phyloP scores from a whole-genome alignment of 495 filamentous ascomycete species.

The Daldinia decipiens region DNA sequence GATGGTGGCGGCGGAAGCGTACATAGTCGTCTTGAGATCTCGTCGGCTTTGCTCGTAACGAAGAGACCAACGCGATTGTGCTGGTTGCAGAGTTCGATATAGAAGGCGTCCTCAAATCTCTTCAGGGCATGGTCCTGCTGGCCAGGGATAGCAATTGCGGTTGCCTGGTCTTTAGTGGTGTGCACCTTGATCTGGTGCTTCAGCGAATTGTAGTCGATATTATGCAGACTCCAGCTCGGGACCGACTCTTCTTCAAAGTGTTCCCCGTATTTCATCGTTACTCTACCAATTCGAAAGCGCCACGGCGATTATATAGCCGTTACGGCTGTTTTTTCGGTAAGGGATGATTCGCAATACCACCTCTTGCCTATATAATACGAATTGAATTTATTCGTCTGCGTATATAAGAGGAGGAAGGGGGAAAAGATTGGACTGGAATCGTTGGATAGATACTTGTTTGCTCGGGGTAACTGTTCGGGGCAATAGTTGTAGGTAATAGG shows the following conservation, averaged over 20 bases:
- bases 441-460: constrained; percentile 1
- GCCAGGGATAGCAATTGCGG: constrained; percentile 74
- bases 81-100: constrained; percentile 67
- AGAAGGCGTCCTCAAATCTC: constrained; percentile 71
- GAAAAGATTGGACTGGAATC: constrained; percentile 6
- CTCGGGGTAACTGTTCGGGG: neutral
- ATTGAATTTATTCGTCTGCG: constrained; percentile 20
- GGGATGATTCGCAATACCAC: constrained; percentile 4
- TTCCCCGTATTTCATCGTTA: constrained; percentile 74
- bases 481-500: no score
- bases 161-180: constrained; percentile 68
- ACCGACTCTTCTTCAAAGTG: constrained; percentile 67
- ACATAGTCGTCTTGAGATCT: constrained; percentile 70
- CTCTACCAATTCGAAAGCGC: constrained; percentile 22
- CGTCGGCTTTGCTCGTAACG: constrained; percentile 75
- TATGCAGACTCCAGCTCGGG: constrained; percentile 66
- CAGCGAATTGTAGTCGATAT: constrained; percentile 80
- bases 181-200: constrained; percentile 77
- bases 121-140: constrained; percentile 61
- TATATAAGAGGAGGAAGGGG: neutral
- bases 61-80: constrained; percentile 76
- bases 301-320: constrained; percentile 26
- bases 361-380: constrained; percentile 19
- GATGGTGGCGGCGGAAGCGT: constrained; percentile 39
- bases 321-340: constrained; percentile 2